Evolutionary conservation across 2,329 filamentous ascomycete species (phyloP), one percentile per base, ranked within the genome.

Genomic region (Mycosphaerella arachidis): DNA sequence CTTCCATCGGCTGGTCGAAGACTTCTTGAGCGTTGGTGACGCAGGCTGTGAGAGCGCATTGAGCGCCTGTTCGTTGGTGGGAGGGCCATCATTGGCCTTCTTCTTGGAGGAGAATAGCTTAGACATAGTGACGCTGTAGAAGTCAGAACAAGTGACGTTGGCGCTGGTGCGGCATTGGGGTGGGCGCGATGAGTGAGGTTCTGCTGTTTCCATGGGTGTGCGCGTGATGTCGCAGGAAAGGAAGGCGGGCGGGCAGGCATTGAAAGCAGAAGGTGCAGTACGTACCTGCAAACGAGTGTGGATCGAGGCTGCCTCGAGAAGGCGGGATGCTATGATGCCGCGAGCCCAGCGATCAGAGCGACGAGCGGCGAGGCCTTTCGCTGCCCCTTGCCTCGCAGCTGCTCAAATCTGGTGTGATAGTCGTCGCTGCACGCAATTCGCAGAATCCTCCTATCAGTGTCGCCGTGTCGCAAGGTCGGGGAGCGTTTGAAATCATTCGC

Each of bases 101-200:
- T 87, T 91, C 77, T 87, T 88, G 68, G 29, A 35, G 27, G 50
- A 52, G 29, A 89, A 81, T 71, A 92, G 91, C 57, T 89, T 86
- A 77, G 93, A 92, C 89, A 92, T 92, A 52, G 63, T 57, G 57
- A 55, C 55, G 58, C 65, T 67, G 60, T 54, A 46, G 27, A 63
- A 53, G 64, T 66, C 64, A 66, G 64, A 55, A 57, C 55, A 61
- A 24, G 55, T 40, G 40, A 40, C 27, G 50, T 29, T 31, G 4
- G 50, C n/a, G 50, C 24, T 29, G 24, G 46, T 30, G 50, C 50
- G 30, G 50, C 50, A 52, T 52, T 35, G 50, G 12, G 12, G 50
- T 31, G 27, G 27, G 6, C 30, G 50, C 50, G 24, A 35, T 33
- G 50, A 31, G 50, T 35, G 50, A 20, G n/a, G 27, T 27, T 52